phyloP scores from a whole-genome alignment of 1,284 basidiomycete genomes.

The Leccinum solheimii region DNA sequence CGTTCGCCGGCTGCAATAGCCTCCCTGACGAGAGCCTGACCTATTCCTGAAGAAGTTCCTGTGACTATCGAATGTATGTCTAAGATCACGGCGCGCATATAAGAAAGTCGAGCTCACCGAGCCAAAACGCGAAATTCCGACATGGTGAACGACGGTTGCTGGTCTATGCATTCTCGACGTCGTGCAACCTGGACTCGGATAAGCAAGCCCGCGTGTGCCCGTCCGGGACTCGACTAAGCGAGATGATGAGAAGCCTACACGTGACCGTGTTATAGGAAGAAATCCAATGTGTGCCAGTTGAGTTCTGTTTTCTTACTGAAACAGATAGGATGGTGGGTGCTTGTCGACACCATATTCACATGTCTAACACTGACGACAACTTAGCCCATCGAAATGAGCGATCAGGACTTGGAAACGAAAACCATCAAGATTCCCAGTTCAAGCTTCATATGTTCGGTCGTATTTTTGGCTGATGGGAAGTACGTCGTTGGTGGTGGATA shows the following conservation, averaged over 20 bases:
- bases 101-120: constrained; percentile 16
- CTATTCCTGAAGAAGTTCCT: constrained; percentile 27
- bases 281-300: too few relatives aligned
- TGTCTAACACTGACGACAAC: neutral
- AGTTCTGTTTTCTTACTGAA: too few relatives aligned
- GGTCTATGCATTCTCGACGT: neutral
- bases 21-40: constrained; percentile 21
- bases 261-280: too few relatives aligned
- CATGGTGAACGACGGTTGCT: constrained; percentile 13
- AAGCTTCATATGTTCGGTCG: neutral
- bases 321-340: neutral
- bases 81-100: neutral
- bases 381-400: neutral
- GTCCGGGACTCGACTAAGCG: too few relatives aligned
- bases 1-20: constrained; percentile 25
- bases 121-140: constrained; percentile 26
- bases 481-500: neutral
- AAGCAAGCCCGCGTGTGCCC: too few relatives aligned
- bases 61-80: constrained; percentile 16
- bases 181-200: too few relatives aligned
- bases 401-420: neutral
- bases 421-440: neutral
- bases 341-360: neutral
- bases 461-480: neutral
- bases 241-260: too few relatives aligned